Conservation (phyloP, 331 rosid species). For the Phaseolus coccineus region DNA sequence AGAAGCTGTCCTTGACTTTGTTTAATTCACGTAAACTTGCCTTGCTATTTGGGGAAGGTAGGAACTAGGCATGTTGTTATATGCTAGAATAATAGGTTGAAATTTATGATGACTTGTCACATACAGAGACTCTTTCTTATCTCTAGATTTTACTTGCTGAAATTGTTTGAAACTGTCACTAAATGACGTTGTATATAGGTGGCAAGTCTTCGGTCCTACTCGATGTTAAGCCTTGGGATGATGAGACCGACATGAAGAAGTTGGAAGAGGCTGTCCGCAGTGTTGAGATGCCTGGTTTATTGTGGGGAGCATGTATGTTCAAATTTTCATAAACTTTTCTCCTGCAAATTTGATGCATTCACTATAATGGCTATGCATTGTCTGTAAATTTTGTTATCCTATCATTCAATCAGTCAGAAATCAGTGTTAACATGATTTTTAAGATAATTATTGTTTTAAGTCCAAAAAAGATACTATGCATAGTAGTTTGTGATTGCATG, state of each 20-base stretch:
- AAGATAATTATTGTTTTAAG: too few species aligned
- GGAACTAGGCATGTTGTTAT: not conserved
- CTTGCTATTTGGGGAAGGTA: not conserved
- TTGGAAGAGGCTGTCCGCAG: slow-evolving; percentile 86
- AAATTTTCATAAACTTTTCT: not conserved
- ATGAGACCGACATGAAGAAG: slow-evolving; percentile 93
- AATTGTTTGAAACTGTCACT: not conserved
- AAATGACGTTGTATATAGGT: slow-evolving; percentile 50
- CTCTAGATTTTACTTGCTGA: not conserved
- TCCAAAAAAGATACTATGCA: not conserved
- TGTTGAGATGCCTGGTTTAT: slow-evolving; percentile 69
- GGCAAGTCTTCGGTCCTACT: slow-evolving; percentile 86
- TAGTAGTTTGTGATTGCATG: not conserved
- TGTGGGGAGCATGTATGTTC: slow-evolving; percentile 89
- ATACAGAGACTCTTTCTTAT: not conserved
- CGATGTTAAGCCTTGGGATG: slow-evolving; percentile 95
- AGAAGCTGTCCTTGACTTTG: not conserved
- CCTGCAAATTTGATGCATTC: not conserved
- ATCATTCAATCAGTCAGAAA: not conserved
- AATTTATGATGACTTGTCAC: not conserved
- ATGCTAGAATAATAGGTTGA: not conserved
- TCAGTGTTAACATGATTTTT: too few species aligned
- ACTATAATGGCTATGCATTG: not conserved
- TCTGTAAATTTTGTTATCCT: too few species aligned
- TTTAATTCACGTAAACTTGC: not conserved